These are phyloP conservation scores for Candida krabiensis DNA, from an alignment of 805 yeast genomes.

Conservation along the genomic window DNA sequence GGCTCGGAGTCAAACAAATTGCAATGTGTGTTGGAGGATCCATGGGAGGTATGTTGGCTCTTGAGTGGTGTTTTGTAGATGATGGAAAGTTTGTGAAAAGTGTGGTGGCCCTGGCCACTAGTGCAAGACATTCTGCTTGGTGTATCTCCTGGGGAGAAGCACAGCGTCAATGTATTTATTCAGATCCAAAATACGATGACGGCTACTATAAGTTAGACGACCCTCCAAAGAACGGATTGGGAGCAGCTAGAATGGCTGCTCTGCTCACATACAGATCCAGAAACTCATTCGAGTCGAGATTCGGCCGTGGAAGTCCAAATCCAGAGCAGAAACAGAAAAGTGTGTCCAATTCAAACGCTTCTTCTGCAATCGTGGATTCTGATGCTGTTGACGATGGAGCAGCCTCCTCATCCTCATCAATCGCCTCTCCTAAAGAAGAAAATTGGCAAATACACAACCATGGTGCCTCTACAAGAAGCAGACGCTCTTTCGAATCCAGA, in stretches of 20 bases:
- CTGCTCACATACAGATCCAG: slow-evolving; percentile 88
- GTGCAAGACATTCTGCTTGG: slow-evolving; percentile 97
- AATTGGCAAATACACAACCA: slow-evolving; percentile 88
- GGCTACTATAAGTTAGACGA: slow-evolving; percentile 81
- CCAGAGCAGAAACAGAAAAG: slow-evolving; percentile 25
- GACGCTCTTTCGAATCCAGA: slow-evolving; percentile 29
- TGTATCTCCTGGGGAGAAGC: slow-evolving; percentile 99
- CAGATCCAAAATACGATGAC: slow-evolving; percentile 90
- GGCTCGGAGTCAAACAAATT: slow-evolving; percentile 71
- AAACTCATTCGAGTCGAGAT: slow-evolving; percentile 85
- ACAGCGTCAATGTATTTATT: slow-evolving; percentile 92
- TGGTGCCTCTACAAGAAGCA: slow-evolving; percentile 46
- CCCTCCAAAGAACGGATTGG: slow-evolving; percentile 82
- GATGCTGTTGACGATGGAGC: slow-evolving; percentile 8
- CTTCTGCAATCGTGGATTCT: slow-evolving; percentile 10
- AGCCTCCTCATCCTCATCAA: slow-evolving; percentile 4
- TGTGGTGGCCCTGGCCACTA: slow-evolving; percentile 84
- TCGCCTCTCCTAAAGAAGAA: slow-evolving; percentile 37
- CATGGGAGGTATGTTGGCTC: slow-evolving; percentile 97
- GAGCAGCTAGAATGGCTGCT: slow-evolving; percentile 98
- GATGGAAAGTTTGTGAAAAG: slow-evolving; percentile 67
- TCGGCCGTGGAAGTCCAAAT: slow-evolving; percentile 78
- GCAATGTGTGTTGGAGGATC: slow-evolving; percentile 95
- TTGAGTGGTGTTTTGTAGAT: slow-evolving; percentile 73
- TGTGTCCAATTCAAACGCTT: slow-evolving; percentile 4